Evolutionary conservation across 768 basidiomycete species (phyloP), one percentile per base, ranked within the genome.

Genomic region (Mycena alexandri): DNA sequence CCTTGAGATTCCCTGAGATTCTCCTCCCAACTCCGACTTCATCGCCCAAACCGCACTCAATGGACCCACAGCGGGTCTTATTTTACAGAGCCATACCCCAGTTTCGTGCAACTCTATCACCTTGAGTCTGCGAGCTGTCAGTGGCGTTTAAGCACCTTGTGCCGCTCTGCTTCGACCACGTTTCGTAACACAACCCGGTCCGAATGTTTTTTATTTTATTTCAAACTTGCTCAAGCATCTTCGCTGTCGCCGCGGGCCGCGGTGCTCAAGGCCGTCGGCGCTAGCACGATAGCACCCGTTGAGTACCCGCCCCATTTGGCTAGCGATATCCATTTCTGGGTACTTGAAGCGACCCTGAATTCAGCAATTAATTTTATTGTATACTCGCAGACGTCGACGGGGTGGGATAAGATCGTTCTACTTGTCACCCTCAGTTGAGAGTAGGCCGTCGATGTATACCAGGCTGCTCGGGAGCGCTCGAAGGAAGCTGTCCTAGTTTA

Each of bases 111-210:
- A 21, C 43, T 46, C 47, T 21, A 25, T 38, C 46, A 67, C 58
- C 59, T 67, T 67, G 29, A 29, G 59, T 61, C 52, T 48, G 22
- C 19, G 24, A 61, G 59, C 59, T 61, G 58, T 54, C 65, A 48
- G 65, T 67, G 65, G 65, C 58, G 65, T 54, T 14, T 41, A 17
- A 21, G 11, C 42, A 34, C 44, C 46, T 63, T 38, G 36, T 64
- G 47, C 29, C 48, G 19, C 22, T 21, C 25, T 21, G 65, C 65
- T 66, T 66, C 65, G 52, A 48, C 58, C 65, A 67, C 65, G 65
- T 67, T 67, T 21, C 51, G 4, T 41, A 43, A 13, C 38, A 44
- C 25, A n/a, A 55, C 21, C 59, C 65, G 65, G 65, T 47, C 65
- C 65, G 65, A 58, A 54, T 16, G 50, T 2, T 36, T 50, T 50